These are phyloP conservation scores for Fusarium nodosum DNA, from an alignment of 2,329 filamentous ascomycete species.

Conservation along the genomic window DNA sequence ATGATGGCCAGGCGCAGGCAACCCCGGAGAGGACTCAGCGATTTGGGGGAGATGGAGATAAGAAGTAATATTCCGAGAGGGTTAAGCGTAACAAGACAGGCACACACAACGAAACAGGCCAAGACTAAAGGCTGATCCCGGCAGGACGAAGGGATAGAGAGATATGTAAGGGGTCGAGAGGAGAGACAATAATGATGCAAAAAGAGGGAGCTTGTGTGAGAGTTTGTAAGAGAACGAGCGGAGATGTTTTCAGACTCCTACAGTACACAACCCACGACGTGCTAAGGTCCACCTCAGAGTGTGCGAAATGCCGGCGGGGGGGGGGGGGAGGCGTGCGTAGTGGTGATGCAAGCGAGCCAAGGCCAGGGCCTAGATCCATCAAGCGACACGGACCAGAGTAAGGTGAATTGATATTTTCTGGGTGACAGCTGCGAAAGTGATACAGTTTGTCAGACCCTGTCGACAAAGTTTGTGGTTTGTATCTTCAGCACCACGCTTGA, in stretches of 20 bases:
- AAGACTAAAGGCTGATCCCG: constrained; percentile 38
- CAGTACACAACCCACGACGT: constrained; percentile 33
- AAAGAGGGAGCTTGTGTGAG: constrained; percentile 39
- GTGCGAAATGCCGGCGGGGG: constrained; percentile 50
- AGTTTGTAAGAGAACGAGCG: constrained; percentile 45
- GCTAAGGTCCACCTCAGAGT: constrained; percentile 43
- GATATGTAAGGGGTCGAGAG: constrained; percentile 34
- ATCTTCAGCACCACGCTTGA: constrained; percentile 18
- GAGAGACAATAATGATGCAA: constrained; percentile 38
- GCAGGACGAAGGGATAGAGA: constrained; percentile 34
- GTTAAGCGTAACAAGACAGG: constrained; percentile 18
- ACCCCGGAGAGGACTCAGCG: constrained; percentile 20
- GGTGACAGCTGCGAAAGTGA: constrained; percentile 26
- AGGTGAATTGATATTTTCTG: constrained; percentile 25
- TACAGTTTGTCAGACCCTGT: constrained; percentile 20
- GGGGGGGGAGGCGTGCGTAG: constrained; percentile 47
- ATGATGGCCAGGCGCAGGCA: constrained; percentile 43
- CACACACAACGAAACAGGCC: constrained; percentile 32
- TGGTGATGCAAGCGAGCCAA: constrained; percentile 52
- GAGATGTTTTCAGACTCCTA: constrained; percentile 46
- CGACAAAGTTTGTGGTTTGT: constrained; percentile 5
- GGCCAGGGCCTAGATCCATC: constrained; percentile 51
- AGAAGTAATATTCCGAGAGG: constrained; percentile 37
- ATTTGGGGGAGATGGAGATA: constrained; percentile 41
- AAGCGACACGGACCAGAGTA: constrained; percentile 42